phyloP scores from a whole-genome alignment of 805 yeast species.

The Starmerella vaccinii region DNA sequence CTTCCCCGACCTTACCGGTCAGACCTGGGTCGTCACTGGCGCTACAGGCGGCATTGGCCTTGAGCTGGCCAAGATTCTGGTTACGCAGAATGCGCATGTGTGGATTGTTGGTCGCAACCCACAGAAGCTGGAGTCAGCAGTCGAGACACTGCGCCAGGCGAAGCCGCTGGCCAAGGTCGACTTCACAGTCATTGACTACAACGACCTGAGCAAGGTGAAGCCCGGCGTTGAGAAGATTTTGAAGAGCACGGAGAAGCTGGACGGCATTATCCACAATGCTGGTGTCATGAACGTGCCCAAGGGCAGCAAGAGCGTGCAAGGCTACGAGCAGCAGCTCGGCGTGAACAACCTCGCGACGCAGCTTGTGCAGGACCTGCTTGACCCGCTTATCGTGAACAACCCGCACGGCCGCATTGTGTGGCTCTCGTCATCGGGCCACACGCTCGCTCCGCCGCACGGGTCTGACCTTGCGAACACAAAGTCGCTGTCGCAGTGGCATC shows the following conservation, averaged over 20 bases:
- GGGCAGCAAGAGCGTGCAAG: constrained; percentile 36
- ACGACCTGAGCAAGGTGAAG: constrained; percentile 23
- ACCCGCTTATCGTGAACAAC: constrained; percentile 33
- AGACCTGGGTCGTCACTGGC: constrained; percentile 28
- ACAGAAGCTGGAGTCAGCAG: constrained; percentile 29
- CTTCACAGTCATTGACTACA: constrained; percentile 20
- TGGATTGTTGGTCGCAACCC: constrained; percentile 33
- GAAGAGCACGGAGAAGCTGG: constrained; percentile 9
- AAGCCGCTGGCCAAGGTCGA: constrained; percentile 24
- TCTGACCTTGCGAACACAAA: constrained; percentile 30
- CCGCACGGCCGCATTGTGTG: constrained; percentile 38
- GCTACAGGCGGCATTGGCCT: constrained; percentile 24
- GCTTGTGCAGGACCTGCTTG: constrained; percentile 32
- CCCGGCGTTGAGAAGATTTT: constrained; percentile 21
- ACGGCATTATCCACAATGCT: constrained; percentile 27
- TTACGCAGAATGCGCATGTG: constrained; percentile 29
- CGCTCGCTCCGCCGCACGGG: constrained; percentile 29
- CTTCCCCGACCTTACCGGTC: constrained; percentile 31
- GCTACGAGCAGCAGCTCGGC: constrained; percentile 40
- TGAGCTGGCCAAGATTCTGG: constrained; percentile 13
- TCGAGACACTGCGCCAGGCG: constrained; percentile 27
- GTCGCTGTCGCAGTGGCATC: neutral
- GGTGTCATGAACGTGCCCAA: constrained; percentile 29
- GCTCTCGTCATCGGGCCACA: constrained; percentile 37
- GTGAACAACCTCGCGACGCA: constrained; percentile 41